Percentiles rank a stretch among this genome's conserved stretches.
Conservation (phyloP, 163 green algal species). For the Volvox carteri region DNA sequence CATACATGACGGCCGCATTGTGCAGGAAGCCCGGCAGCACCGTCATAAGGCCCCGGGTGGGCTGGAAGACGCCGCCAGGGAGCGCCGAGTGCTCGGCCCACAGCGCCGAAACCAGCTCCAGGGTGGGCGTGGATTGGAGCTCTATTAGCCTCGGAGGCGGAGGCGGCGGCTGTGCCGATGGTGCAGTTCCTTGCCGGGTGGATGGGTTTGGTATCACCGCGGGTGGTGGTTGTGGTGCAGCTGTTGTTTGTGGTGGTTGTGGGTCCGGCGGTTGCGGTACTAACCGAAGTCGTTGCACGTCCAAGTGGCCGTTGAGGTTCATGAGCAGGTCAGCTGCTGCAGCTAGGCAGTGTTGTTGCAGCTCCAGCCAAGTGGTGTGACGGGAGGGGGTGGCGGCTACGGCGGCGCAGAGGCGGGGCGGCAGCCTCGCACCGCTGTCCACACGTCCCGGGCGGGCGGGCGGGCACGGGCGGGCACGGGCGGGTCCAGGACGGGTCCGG, state of each 20-base stretch:
- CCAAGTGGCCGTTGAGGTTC: conserved; percentile 4
- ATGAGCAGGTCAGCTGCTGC: conserved; percentile 43
- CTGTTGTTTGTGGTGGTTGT: neutral
- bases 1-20: conserved; percentile 32
- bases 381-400: conserved; percentile 5
- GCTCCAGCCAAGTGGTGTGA: conserved; percentile 34
- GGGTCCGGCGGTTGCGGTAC: neutral
- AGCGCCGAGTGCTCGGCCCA: conserved; percentile 22
- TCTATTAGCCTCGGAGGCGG: neutral
- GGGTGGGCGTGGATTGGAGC: neutral
- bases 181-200: neutral
- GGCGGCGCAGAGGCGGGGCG: conserved; percentile 2
- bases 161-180: neutral
- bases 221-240: neutral
- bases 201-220: neutral
- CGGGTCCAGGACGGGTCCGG: no score
- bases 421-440: conserved; percentile 34
- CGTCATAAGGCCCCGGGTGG: neutral
- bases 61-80: conserved; percentile 1
- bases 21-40: conserved; percentile 37
- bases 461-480: no score
- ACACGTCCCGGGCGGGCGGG: no score
- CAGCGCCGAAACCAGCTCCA: conserved; percentile 35
- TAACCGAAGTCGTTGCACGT: neutral
- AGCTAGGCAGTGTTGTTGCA: conserved; percentile 38